These are phyloP conservation scores for Phytophthora uliginosa DNA, from an alignment of 352 stramenopile genomes.

Conservation along the genomic window DNA sequence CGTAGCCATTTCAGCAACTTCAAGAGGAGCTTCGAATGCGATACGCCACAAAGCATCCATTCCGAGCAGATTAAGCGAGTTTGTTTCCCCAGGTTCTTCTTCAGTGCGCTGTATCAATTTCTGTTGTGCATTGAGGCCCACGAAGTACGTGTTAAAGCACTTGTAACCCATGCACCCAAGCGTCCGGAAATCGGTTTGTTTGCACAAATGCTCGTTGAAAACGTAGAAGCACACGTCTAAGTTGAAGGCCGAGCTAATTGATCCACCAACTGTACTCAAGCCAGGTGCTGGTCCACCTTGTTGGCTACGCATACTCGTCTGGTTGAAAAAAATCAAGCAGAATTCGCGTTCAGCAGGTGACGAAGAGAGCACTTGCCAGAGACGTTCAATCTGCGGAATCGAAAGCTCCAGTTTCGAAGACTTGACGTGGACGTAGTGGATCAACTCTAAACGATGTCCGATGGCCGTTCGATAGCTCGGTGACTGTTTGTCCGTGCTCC, in stretches of 20 bases:
- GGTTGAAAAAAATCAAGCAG: conserved; percentile 88
- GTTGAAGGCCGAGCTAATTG: conserved; percentile 82
- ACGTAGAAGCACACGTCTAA: conserved; percentile 84
- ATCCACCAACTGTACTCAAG: conserved; percentile 31
- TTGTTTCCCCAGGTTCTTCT: conserved; percentile 22
- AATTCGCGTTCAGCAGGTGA: conserved; percentile 82
- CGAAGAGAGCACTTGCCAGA: conserved; percentile 84
- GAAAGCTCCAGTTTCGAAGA: conserved; percentile 81
- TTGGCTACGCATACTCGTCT: conserved; percentile 72
- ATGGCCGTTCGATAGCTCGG: conserved; percentile 78
- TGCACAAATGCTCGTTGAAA: conserved; percentile 86
- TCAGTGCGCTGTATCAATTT: conserved; percentile 43
- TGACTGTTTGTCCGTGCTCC: conserved; percentile 60
- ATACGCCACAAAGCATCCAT: conserved; percentile 89
- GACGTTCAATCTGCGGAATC: conserved; percentile 75
- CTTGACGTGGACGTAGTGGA: conserved; percentile 89
- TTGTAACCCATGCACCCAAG: conserved; percentile 85
- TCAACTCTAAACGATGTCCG: conserved; percentile 86
- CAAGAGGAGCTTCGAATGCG: conserved; percentile 80
- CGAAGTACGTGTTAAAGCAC: conserved; percentile 91
- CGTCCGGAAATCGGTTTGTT: conserved; percentile 79
- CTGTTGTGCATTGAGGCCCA: conserved; percentile 75
- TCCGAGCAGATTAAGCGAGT: conserved; percentile 60
- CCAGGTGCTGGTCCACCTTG: conserved; percentile 29
- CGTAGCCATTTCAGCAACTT: conserved; percentile 84